Base-by-base conservation (phyloP, 306 rosid species). In the Cyclanthera cordifolia region DNA sequence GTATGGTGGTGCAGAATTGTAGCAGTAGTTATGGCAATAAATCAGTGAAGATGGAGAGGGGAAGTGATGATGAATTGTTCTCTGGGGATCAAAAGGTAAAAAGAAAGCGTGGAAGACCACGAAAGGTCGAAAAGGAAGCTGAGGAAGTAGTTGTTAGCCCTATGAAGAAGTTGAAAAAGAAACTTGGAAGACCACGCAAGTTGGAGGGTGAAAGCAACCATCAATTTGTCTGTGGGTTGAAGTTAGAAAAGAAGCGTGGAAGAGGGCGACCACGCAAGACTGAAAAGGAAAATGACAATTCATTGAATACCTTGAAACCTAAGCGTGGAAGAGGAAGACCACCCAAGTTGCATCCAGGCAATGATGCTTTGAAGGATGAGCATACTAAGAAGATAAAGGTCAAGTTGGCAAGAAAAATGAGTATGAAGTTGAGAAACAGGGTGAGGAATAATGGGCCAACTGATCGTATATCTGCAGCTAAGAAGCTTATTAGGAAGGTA, bases 261-360 rank as follows among this genome's bases (percentile, higher is more conserved):
- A 75, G 76, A 65, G 76, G 78, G 28, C 73, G 76, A 65, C 80
- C 74, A 23, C 63, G 65, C 41, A 79, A 75, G 53, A 60, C 71
- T 41, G 12, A 53, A 41, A 37, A 45, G 77, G 76, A 75, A 69
- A 56, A 59, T 20, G 55, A 34, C 51, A 76, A 63, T 72, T n/a
- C 27, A 57, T 37, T 72, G 53, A 57, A 34, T 61, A 76, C 51
- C 37, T 72, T 68, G 32, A 76, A 73, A 45, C 74, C 80, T 17
- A 88, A 75, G 85, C 84, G 75, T 25, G 88, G 91, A 52, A 67
- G 81, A 53, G 88, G 91, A 52, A 73, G 81, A 63, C 77, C 78
- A n/a, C 71, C 43, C 13, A 72, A 75, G 69, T 56, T 28, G 67
- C 56, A 68, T 32, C 59, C 30, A 45, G 48, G 39, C 47, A 66